phyloP scores from a whole-genome alignment of 2,329 filamentous ascomycete species.

The Xylariaceae sp. region DNA sequence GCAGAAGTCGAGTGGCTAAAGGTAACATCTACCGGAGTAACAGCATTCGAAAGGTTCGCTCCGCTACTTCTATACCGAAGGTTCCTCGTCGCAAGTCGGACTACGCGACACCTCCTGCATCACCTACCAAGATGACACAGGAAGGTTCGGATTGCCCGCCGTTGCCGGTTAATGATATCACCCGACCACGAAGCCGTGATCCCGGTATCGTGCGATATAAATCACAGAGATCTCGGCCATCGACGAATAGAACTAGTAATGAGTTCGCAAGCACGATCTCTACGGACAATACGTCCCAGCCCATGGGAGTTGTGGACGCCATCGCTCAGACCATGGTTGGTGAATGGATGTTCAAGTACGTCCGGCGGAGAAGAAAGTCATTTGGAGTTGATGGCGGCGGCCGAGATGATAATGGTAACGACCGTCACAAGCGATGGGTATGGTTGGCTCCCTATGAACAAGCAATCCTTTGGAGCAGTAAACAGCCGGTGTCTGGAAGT shows the following conservation, averaged over 20 bases:
- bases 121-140: slow-evolving; percentile 60
- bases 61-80: slow-evolving; percentile 66
- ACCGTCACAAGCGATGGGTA: slow-evolving; percentile 94
- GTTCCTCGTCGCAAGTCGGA: slow-evolving; percentile 48
- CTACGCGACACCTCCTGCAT: slow-evolving; percentile 60
- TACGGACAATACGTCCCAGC: slow-evolving; percentile 55
- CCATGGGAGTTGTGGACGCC: slow-evolving; percentile 82
- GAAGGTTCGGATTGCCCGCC: slow-evolving; percentile 69
- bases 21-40: slow-evolving; percentile 48
- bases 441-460: slow-evolving; percentile 97
- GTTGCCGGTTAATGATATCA: slow-evolving; percentile 67
- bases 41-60: slow-evolving; percentile 78
- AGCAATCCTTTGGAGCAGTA: slow-evolving; percentile 96
- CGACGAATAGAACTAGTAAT: slow-evolving; percentile 51
- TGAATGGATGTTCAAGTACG: slow-evolving; percentile 94
- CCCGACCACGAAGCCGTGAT: slow-evolving; percentile 49
- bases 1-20: slow-evolving; percentile 50
- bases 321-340: slow-evolving; percentile 98
- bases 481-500: slow-evolving; percentile 83
- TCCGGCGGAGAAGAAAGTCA: slow-evolving; percentile 77
- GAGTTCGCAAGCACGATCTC: slow-evolving; percentile 45
- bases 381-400: slow-evolving; percentile 72
- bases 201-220: slow-evolving; percentile 38
- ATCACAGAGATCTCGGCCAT: slow-evolving; percentile 52
- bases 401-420: slow-evolving; percentile 64